Base-by-base conservation (phyloP, 106 monocot genomes). In the Allium cepa region DNA sequence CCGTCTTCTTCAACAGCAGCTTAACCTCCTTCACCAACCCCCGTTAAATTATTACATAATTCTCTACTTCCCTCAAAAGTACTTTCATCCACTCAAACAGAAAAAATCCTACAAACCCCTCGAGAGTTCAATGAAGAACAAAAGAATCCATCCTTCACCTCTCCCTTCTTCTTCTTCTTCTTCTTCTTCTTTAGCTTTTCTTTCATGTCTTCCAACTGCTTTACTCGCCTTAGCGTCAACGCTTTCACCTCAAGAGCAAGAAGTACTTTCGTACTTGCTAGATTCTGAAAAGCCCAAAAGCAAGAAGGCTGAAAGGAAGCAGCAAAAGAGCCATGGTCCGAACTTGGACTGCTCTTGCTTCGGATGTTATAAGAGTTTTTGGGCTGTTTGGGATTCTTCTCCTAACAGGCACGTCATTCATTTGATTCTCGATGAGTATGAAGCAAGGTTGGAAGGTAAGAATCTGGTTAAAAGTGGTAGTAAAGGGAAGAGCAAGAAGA, bases 351-450 rank as follows among this genome's bases (percentile, higher is more conserved):
- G 83, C 75, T 69, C 68, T 17, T 84, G 83, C 79, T 84, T 84
- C 69, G 56, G 62, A 13, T 84, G 83, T 69, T 84, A 84, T 72
- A 84, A 84, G 83, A 79, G 74, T 75, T 83, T 83, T 71, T 83
- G 83, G 83, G 74, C 78, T 15, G 67, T 74, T 10, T 83, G 83
- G 83, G 75, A 83, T 15, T 55, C 79, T 6, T 83, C 83, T 10
- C 83, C 83, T 15, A 83, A 83, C 68, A 66, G 79, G 53, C 79
- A 79, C 45, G 27, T 83, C 47, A 84, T 84, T 59, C 79, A 84
- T 64, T 69, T 51, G 15, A 80, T 84, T 59, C 72, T 84, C 69
- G 83, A 84, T 26, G 79, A 72, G 7, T 79, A 72, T 0, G 79
- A 84, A 49, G 79, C 75, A 46, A 49, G 56, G n/a, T 8, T 49